Evolutionary conservation across 495 filamentous ascomycete genomes (phyloP), one percentile per base, ranked within the genome.

Genomic region (Penicillium pancosmium): DNA sequence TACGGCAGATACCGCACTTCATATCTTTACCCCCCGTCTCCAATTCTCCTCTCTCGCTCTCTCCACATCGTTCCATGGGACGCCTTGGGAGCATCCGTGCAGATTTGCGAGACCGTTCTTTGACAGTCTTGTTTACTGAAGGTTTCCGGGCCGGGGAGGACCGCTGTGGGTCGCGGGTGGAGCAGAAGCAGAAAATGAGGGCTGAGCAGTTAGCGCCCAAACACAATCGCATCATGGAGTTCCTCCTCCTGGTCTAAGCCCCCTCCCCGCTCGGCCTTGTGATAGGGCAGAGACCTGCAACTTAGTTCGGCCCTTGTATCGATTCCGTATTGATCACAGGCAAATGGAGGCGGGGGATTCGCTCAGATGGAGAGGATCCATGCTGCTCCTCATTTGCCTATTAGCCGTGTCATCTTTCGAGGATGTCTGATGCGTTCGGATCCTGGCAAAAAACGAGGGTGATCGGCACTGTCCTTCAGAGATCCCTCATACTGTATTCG

Each of bases 281-380:
- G 68, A 70, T 70, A 68, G 68, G 68, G 51, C 58, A 40, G 51
- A 25, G 41, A 34, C 25, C 46, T 11, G 40, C 38, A 35, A 44
- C 36, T 34, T 50, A 52, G 65, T 70, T 70, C 60, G 68, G 68
- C 65, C 65, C 68, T 70, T 68, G 68, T 70, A 70, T 68, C 46
- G 49, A 54, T 5, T 40, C 15, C 50, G 62, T 68, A 66, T 60
- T 56, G 38, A 56, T 40, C 53, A 34, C 55, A 61, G 50, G 46
- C 43, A 52, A 62, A 59, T 54, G 36, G 52, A 21, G 27, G 44
- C 55, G 56, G 54, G 46, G 52, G 61, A 70, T 70, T 70, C 60
- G 60, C 51, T 58, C 60, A 60, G 38, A 35, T 34, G 47, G 18
- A 62, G 56, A 63, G 66, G 33, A 61, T 60, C 68, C 57, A 58